These are phyloP conservation scores for Amylostereum chailletii DNA, from an alignment of 1,284 basidiomycete species.

Conservation along the genomic window DNA sequence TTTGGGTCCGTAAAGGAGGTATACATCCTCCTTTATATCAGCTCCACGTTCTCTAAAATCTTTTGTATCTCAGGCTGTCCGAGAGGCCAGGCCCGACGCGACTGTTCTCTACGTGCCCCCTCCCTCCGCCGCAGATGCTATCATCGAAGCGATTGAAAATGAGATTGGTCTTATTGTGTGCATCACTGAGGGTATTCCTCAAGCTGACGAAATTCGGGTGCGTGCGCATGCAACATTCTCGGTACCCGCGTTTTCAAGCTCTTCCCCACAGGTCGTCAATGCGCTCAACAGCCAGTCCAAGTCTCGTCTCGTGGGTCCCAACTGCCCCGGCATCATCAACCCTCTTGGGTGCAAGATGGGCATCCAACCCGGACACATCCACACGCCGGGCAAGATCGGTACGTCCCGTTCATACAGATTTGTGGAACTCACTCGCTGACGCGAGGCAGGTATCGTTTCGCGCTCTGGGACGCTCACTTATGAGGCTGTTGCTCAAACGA, in stretches of 20 bases:
- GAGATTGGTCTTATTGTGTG: constrained; percentile 96
- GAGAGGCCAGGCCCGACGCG: constrained; percentile 80
- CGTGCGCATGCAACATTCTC: constrained; percentile 13
- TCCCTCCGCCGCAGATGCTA: constrained; percentile 86
- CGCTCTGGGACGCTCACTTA: constrained; percentile 93
- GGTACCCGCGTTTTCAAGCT: neutral
- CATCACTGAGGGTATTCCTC: constrained; percentile 96
- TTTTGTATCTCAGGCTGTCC: constrained; percentile 56
- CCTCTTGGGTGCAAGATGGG: constrained; percentile 99
- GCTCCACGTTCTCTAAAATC: neutral
- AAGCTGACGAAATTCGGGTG: constrained; percentile 89
- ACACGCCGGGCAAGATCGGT: constrained; percentile 93
- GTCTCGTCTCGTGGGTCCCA: constrained; percentile 92
- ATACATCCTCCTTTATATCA: constrained; percentile 14
- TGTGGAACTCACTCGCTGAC: constrained; percentile 3
- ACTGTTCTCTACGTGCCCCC: constrained; percentile 95
- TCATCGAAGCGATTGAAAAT: constrained; percentile 95
- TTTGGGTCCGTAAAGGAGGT: constrained; percentile 93
- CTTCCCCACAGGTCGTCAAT: constrained; percentile 66
- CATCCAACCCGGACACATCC: constrained; percentile 98
- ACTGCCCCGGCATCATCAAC: constrained; percentile 98
- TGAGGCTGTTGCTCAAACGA: constrained; percentile 92
- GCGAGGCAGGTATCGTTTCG: constrained; percentile 79
- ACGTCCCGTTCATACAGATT: constrained; percentile 14
- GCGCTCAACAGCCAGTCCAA: constrained; percentile 92